These are phyloP conservation scores for Backusella parvicylindrica DNA, from an alignment of 192 early-diverging fungal genomes.

Conservation along the genomic window DNA sequence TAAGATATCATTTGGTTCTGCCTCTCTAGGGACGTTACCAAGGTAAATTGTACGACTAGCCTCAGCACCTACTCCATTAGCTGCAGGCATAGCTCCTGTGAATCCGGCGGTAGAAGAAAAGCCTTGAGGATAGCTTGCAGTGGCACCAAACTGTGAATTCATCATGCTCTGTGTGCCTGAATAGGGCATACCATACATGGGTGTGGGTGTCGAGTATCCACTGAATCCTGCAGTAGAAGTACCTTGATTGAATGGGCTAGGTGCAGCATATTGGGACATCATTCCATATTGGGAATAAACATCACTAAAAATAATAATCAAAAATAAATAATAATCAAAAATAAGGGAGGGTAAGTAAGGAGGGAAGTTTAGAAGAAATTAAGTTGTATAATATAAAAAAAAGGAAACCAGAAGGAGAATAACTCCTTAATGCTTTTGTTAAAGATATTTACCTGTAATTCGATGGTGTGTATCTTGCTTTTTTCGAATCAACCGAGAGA, in stretches of 20 bases:
- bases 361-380: background rate
- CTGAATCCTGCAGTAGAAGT: background rate
- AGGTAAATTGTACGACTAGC: slow-evolving; percentile 77
- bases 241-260: background rate
- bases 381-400: background rate
- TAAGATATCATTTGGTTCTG: slow-evolving; percentile 60
- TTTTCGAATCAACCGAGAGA: background rate
- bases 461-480: slow-evolving; percentile 1
- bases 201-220: background rate
- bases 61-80: slow-evolving; percentile 1
- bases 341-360: background rate
- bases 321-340: too few relatives aligned
- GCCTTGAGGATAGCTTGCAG: background rate
- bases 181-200: background rate
- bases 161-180: slow-evolving; percentile 5
- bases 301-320: slow-evolving; percentile 2
- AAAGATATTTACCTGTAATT: background rate
- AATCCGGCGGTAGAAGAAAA: background rate
- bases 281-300: slow-evolving; percentile 20
- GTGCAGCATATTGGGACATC: slow-evolving; percentile 10
- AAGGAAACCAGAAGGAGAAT: background rate
- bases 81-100: background rate
- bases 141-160: background rate
- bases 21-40: slow-evolving; percentile 63
- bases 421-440: background rate